These are phyloP conservation scores for Ilyonectria sp. DNA, from an alignment of 2,329 filamentous ascomycete species.

Conservation along the genomic window DNA sequence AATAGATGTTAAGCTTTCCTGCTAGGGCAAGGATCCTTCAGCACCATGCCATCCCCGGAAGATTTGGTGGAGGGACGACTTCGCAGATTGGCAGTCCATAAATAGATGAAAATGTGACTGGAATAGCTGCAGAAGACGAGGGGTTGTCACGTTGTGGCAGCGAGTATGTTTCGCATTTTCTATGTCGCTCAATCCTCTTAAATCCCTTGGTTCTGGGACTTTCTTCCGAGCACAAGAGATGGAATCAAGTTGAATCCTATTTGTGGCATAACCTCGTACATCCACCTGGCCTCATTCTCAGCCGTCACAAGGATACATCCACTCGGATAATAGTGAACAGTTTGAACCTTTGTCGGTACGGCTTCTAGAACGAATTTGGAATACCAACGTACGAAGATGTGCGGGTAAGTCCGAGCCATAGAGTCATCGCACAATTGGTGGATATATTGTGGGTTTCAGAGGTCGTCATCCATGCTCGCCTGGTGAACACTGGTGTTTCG, in stretches of 20 bases:
- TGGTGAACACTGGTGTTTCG: neutral
- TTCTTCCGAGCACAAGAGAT: neutral
- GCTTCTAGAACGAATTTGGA: neutral
- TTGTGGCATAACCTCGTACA: neutral
- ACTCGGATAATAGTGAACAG: neutral
- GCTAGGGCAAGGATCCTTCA: neutral
- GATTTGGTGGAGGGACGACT: neutral
- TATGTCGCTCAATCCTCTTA: neutral
- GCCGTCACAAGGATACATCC: neutral
- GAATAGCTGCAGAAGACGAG: neutral
- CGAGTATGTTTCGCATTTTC: neutral
- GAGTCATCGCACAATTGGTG: constrained; percentile 6
- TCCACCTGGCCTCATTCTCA: neutral
- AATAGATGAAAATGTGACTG: neutral
- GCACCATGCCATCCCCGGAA: neutral
- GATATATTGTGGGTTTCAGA: neutral
- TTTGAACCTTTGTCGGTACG: neutral
- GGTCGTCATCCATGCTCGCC: neutral
- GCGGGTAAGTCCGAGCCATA: neutral
- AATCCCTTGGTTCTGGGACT: neutral
- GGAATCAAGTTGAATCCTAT: neutral
- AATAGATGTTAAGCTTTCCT: neutral
- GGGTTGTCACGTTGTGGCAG: neutral
- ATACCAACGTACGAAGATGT: neutral
- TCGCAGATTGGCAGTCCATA: neutral